Evolutionary conservation across 2,329 filamentous ascomycete species (phyloP), one percentile per base, ranked within the genome.

Genomic region (Fusarium sp.): DNA sequence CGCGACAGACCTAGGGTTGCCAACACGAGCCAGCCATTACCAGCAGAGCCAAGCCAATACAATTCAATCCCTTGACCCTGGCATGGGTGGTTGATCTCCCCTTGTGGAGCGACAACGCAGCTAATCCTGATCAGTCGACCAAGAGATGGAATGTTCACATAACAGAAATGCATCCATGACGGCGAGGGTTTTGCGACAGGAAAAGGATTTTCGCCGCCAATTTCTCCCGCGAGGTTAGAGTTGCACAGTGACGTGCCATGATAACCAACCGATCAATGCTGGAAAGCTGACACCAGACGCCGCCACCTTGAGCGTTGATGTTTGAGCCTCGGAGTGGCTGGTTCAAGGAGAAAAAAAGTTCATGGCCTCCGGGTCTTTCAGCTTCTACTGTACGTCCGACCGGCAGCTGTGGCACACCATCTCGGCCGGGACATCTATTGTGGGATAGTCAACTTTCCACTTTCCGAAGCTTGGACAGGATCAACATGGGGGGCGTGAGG

Each of bases 381-480:
- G 49, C 49, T 53, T 5, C 17, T 9, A 53, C 31, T 12, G 31
- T 33, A 33, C 11, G 49, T 20, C 49, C 49, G n/a, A 53, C 49
- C 49, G 17, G 49, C 59, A 53, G 71, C 46, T 66, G 68, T 58
- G 64, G 70, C 60, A 73, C 71, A 74, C 71, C 71, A 72, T 74
- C 57, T 73, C 73, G 64, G 73, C 65, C 72, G 27, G 60, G 53
- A 69, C 44, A 70, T 62, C 64, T 51, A 59, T 65, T 69, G 67
- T 27, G 72, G 71, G 55, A 73, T 73, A 73, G 74, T 66, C 63
- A 59, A 59, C 62, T 69, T 62, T 38, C 65, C 24, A 46, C 35
- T 33, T 42, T 24, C 31, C 42, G 55, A 65, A 65, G 58, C 69
- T 58, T 61, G 40, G 27, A 35, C 38, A 61, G 38, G 70, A 44